A percentile compares a stretch with the other conserved stretches of the same genome.
These are phyloP conservation scores for Gilbertella persicaria DNA, from an alignment of 371 early-diverging fungal species.

Conservation along the genomic window DNA sequence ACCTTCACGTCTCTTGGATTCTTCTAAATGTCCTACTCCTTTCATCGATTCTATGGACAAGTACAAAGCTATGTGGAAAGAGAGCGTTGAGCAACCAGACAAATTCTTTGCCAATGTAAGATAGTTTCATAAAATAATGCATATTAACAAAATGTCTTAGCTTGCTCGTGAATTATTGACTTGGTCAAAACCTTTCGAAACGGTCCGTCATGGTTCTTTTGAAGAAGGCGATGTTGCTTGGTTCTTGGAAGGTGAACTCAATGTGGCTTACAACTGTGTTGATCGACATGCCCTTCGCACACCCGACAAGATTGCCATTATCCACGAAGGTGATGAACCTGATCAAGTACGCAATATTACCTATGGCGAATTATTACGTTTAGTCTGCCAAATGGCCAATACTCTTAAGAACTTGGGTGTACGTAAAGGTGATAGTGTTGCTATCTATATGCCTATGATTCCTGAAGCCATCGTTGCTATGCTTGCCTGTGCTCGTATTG, in stretches of 20 bases:
- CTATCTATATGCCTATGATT: constrained; percentile 98
- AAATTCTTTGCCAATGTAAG: constrained; percentile 78
- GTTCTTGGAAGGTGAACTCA: constrained; percentile 93
- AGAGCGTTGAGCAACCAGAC: constrained; percentile 76
- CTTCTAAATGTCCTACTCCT: constrained; percentile 55
- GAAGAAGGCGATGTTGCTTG: constrained; percentile 81
- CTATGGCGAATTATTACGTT: constrained; percentile 78
- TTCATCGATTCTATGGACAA: constrained; percentile 69
- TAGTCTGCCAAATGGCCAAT: constrained; percentile 85
- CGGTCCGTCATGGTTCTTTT: constrained; percentile 64
- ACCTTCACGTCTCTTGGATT: constrained; percentile 55
- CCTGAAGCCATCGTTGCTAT: constrained; percentile 91
- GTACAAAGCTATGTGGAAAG: constrained; percentile 71
- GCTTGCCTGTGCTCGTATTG: constrained; percentile 94
- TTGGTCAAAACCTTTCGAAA: constrained; percentile 78
- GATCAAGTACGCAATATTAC: constrained; percentile 72
- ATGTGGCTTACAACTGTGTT: constrained; percentile 94
- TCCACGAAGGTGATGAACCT: constrained; percentile 92
- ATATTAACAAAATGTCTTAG: constrained; percentile 29
- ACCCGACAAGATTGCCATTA: constrained; percentile 81
- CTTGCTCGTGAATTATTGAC: constrained; percentile 71
- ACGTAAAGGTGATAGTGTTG: constrained; percentile 89
- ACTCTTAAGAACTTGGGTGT: constrained; percentile 78
- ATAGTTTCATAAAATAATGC: not conserved
- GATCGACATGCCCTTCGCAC: constrained; percentile 84